Base-by-base conservation (phyloP, 768 basidiomycete genomes). In the Chalciporus chontae region DNA sequence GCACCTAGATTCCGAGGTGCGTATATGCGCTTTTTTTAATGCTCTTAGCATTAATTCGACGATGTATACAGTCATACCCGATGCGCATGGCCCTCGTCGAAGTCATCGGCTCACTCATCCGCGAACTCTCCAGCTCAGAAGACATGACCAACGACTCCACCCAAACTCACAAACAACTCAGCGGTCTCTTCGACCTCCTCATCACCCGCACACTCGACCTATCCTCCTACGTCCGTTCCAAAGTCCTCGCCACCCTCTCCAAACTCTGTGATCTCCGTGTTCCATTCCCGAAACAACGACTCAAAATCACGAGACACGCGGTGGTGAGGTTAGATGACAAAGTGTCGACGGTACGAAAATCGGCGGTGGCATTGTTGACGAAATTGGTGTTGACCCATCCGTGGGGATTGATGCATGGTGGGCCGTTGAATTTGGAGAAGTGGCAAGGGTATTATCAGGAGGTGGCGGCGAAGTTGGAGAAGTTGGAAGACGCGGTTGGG, bases 81-180 rank as follows among this genome's bases (percentile, higher is more conserved):
- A 94, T 99, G 84, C 91, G 96, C 37, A 87, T 93, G 73, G 91
- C 93, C 1, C 77, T 99, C 48, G 81, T 99, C 44, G 95, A 98
- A 64, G 79, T 94, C 50, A 81, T 98, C 36, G 92, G 91, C 5
- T 73, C 76, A 51, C 80, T 98, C 53, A 92, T 98, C 62, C 75
- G 77, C 39, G 90, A 97, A 55, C 79, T 97, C 11, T 82, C 87
- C 0, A 63, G 69, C 17, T 76, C 81, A 3, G 67, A 71, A 17
- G 77, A 78, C 37, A 71, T 72, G 18, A 62, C 79, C 60, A 71
- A 75, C 45, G 73, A 76, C 43, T 75, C 77, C 37, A 68, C 68
- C 5, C 67, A 69, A 36, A 56, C 59, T 0, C 73, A 85, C 65
- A 90, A 90, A 59, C 85, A 94, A 62, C 81, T 96, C 63, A 81